Base-by-base conservation (phyloP, 2,329 filamentous ascomycete genomes). In the Pseudonectria foliicola region DNA sequence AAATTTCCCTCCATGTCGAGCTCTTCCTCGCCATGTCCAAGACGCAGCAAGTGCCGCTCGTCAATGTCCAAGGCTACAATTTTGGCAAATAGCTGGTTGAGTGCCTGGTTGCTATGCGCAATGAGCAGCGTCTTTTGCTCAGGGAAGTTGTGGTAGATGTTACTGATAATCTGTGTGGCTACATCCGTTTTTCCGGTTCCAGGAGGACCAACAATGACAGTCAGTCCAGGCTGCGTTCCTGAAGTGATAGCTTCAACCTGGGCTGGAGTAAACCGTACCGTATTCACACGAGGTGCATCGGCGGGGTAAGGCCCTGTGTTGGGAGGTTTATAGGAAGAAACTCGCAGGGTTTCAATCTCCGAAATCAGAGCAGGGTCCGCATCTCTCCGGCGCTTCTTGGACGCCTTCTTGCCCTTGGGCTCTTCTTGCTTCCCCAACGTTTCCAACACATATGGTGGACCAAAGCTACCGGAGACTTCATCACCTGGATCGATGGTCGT, bases 181-280 rank as follows among this genome's bases (percentile, higher is more conserved):
- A 98, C 92, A 61, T 98, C 92, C n/a, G 92, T 98, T 68, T 98
- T 98, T 43, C 93, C 92, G 6, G 92, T 98, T 35, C 92, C 92
- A 7, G 92, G 92, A 35, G 92, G 92, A 1, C 92, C 92, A 43
- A 98, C 86, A 48, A 98, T 83, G 31, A 98, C 77, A 1, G 90
- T 95, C 33, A 98, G 71, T 13, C 93, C 92, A 25, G 92, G 90
- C 52, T 98, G 93, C 6, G 86, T 89, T 13, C 92, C 92, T 27
- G 90, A 95, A 40, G 85, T 80, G 52, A 98, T 92, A 16, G 92
- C 92, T 57, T 96, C 85, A 18, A 94, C 75, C 61, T 96, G 92
- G 25, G 85, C 78, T 24, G 90, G 79, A 4, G 92, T 98, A 55
- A 96, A 98, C 21, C 87, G 85, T 33, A 96, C 76, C 27, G 68